Evolutionary conservation across 371 early-diverging fungal species (phyloP).

Genomic region (Mucor plumbeus): DNA sequence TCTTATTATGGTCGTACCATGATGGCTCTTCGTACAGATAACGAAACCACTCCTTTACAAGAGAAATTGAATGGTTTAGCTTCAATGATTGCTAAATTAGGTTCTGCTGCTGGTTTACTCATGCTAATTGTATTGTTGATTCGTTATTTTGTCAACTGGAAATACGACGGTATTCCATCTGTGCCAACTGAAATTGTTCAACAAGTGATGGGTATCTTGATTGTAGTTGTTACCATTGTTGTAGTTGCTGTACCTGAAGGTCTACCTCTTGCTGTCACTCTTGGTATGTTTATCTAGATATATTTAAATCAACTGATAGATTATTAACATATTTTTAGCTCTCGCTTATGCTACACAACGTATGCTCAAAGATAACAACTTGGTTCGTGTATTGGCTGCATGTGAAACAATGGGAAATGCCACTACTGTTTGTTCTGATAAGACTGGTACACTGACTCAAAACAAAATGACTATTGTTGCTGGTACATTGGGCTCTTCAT

Average conservation of each 20-base stretch:
- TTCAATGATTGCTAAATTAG: conserved; percentile 73
- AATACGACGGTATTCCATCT: conserved; percentile 28
- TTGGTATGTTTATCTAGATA: conserved; percentile 27
- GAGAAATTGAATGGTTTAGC: conserved; percentile 72
- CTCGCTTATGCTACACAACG: conserved; percentile 71
- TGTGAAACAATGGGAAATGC: conserved; percentile 94
- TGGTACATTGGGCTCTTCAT: conserved; percentile 51
- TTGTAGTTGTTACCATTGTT: conserved; percentile 66
- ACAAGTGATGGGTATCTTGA: conserved; percentile 59
- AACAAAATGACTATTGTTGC: conserved; percentile 87
- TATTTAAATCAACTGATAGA: background rate
- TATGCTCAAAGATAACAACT: conserved; percentile 87
- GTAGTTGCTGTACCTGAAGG: conserved; percentile 81
- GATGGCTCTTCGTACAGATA: conserved; percentile 68
- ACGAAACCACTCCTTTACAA: conserved; percentile 75
- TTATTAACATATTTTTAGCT: conserved; percentile 48
- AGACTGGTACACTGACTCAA: conserved; percentile 86
- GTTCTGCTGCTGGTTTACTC: conserved; percentile 67
- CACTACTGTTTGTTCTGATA: conserved; percentile 88
- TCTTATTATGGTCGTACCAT: conserved; percentile 80
- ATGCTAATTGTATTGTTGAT: conserved; percentile 69
- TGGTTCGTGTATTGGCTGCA: conserved; percentile 82
- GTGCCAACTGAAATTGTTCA: conserved; percentile 42
- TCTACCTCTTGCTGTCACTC: conserved; percentile 71
- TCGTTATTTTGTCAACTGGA: conserved; percentile 61